Evolutionary conservation across 306 rosid species (phyloP).

Genomic region (Cicer yamashitae): DNA sequence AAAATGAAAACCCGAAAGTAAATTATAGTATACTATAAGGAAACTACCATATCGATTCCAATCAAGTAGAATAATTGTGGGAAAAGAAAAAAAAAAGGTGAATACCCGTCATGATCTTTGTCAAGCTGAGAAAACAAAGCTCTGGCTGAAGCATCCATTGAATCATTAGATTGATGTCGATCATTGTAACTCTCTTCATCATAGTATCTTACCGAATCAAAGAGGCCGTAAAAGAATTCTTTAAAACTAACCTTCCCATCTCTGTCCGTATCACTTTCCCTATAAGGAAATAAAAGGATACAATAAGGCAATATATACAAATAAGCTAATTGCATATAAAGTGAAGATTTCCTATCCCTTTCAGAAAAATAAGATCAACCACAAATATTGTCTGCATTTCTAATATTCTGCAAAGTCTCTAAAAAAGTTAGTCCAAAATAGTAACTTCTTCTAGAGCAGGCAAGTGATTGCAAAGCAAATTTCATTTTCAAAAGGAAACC

Average conservation of each 20-base stretch:
- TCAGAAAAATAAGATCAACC: conserved; percentile 2
- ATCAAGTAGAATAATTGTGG: conserved; percentile 19
- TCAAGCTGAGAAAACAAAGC: conserved; percentile 78
- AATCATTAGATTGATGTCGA: conserved; percentile 58
- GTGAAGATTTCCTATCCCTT: conserved; percentile 26
- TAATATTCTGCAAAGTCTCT: not conserved
- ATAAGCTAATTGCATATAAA: conserved; percentile 22
- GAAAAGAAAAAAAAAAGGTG: too few species aligned
- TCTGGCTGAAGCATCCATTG: conserved; percentile 76
- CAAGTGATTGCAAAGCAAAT: not conserved
- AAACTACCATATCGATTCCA: conserved; percentile 27
- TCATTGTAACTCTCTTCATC: conserved; percentile 73
- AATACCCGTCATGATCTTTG: conserved; percentile 91
- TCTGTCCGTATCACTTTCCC: conserved; percentile 85
- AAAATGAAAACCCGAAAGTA: conserved; percentile 33
- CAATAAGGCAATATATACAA: conserved; percentile 34
- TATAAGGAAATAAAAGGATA: conserved; percentile 44
- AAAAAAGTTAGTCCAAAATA: not conserved
- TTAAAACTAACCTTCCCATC: conserved; percentile 85
- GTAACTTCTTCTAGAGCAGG: conserved; percentile 6
- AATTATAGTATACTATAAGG: conserved; percentile 36
- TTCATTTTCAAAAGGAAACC: conserved; percentile 15
- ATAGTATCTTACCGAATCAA: conserved; percentile 85
- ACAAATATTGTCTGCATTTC: too few species aligned
- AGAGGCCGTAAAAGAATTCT: conserved; percentile 90